Base-by-base conservation (phyloP, 106 monocot species). In the Chionographis japonica region DNA sequence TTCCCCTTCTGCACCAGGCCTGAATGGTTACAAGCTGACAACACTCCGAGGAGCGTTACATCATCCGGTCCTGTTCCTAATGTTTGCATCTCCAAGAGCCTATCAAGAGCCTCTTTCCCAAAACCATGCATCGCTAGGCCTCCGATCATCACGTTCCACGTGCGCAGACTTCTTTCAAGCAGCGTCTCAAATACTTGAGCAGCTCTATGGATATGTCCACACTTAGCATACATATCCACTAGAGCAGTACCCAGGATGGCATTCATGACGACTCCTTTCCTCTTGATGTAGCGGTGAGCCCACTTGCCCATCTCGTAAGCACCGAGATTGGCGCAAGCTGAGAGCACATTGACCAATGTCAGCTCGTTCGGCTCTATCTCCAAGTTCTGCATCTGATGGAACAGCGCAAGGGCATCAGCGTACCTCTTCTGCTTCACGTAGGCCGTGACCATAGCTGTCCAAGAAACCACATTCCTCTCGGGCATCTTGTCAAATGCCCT, bases 61-160 rank as follows among this genome's bases (percentile, higher is more conserved):
- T 75, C 75, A 53, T 75, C 59, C 1, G 75, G 75, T 37, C 4
- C 18, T 14, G 61, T 42, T 17, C 58, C 75, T 8, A 38, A 36
- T 1, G 12, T 10, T 40, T 11, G 6, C 75, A 75, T 75, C 6
- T 58, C 68, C 37, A 17, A 59, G 58, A 38, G 68, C 40, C 49
- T 68, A 17, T 37, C 52, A 42, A 75, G 39, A 19, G 75, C 75
- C n/a, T 75, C 43, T 40, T 75, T 52, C 20, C 67, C 68, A 10
- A 59, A 15, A 12, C 75, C 75, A 61, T 75, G 67, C 60, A 68
- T 61, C 0, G 68, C 75, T 18, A 75, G 18, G 38, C 67, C 75
- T 8, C 67, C 75, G 40, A 75, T 75, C 53, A 75, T 60, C 6
- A 16, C 60, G 54, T 75, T 75, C 68, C 68, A 75, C 4, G 75